These are phyloP conservation scores for Sporopachydermia lactativora DNA, from an alignment of 805 yeast species.

Conservation along the genomic window DNA sequence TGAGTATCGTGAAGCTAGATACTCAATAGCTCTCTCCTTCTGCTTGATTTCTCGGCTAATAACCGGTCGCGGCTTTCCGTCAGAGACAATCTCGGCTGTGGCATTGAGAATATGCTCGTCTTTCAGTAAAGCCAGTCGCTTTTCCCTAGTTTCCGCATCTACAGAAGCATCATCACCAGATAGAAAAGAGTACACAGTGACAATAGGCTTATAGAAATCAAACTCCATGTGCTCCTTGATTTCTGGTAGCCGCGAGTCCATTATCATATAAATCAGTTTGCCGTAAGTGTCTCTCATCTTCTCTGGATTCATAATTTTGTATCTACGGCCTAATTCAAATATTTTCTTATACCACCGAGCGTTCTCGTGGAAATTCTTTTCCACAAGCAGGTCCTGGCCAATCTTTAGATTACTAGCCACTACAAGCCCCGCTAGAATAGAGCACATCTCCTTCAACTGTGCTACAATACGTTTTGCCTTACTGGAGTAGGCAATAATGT, in stretches of 20 bases:
- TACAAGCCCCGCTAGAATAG: conserved; percentile 63
- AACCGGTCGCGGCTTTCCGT: conserved; percentile 36
- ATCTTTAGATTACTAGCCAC: conserved; percentile 63
- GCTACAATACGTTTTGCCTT: conserved; percentile 58
- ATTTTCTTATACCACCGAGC: conserved; percentile 58
- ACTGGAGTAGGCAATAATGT: conserved; percentile 49
- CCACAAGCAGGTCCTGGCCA: conserved; percentile 45
- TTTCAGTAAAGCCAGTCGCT: conserved; percentile 31
- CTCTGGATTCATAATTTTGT: conserved; percentile 77
- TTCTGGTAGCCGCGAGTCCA: conserved; percentile 71
- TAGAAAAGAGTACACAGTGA: conserved; percentile 40
- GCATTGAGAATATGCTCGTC: conserved; percentile 50
- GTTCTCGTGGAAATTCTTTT: conserved; percentile 54
- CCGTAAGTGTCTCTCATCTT: conserved; percentile 70
- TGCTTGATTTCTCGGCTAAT: conserved; percentile 45
- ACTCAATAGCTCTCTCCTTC: conserved; percentile 60
- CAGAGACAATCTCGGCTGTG: conserved; percentile 51
- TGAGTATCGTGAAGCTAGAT: conserved; percentile 35
- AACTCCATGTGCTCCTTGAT: conserved; percentile 60
- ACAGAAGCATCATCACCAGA: conserved; percentile 19
- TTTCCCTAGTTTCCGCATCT: conserved; percentile 11
- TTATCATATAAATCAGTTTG: conserved; percentile 67
- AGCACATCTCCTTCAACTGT: conserved; percentile 63
- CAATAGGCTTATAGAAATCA: conserved; percentile 58
- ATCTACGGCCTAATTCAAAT: conserved; percentile 69